A percentile compares a stretch with the other conserved stretches of the same genome.
These are phyloP conservation scores for Leccinellum rugosiceps DNA, from an alignment of 768 basidiomycete genomes.

Conservation along the genomic window DNA sequence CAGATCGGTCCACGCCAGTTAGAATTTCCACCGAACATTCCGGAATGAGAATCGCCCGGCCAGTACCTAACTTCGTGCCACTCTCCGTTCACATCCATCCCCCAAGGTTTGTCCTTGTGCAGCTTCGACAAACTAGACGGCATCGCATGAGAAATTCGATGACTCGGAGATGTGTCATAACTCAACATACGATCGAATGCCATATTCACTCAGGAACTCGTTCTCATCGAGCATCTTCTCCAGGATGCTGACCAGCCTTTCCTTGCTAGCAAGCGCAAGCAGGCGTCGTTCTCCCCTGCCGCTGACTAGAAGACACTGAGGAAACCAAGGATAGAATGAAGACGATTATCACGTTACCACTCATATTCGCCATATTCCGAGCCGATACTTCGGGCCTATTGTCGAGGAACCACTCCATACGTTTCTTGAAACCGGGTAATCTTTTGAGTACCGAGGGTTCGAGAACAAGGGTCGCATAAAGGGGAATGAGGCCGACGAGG, in stretches of 20 bases:
- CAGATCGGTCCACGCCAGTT: conserved; percentile 95
- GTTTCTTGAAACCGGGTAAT: conserved; percentile 97
- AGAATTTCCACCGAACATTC: conserved; percentile 99
- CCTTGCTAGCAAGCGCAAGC: conserved; percentile 88
- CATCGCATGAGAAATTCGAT: conserved; percentile 5
- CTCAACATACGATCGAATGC: conserved; percentile 83
- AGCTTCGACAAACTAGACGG: conserved; percentile 73
- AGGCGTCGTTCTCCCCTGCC: conserved; percentile 87
- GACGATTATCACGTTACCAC: conserved; percentile 43
- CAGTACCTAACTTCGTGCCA: conserved; percentile 93
- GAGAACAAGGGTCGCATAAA: conserved; percentile 91
- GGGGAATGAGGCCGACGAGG: conserved; percentile 95
- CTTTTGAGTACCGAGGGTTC: conserved; percentile 87
- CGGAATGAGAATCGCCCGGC: conserved; percentile 96
- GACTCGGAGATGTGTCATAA: not conserved
- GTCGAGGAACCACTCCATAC: conserved; percentile 98
- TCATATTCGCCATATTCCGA: conserved; percentile 97
- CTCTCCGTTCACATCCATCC: conserved; percentile 90
- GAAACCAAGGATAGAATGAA: not conserved
- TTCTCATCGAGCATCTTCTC: conserved; percentile 97
- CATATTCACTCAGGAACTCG: conserved; percentile 94
- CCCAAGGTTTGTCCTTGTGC: conserved; percentile 92
- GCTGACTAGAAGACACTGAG: conserved; percentile 26
- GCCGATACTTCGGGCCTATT: conserved; percentile 84
- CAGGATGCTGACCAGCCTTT: conserved; percentile 81